Evolutionary conservation across 768 basidiomycete species (phyloP).

Genomic region (Panus rudis): DNA sequence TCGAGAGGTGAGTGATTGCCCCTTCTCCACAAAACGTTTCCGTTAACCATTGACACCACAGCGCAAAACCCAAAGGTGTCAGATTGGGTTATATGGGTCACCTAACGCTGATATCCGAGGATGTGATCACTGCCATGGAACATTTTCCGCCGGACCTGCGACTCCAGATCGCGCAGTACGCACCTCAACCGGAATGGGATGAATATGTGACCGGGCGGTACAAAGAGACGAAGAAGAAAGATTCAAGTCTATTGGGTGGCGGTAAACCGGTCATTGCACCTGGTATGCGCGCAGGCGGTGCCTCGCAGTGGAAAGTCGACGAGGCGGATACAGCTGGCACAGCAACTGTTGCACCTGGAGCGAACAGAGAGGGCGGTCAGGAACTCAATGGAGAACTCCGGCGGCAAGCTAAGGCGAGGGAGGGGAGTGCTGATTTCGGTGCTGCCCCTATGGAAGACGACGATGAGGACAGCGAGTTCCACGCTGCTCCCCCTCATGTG

Average conservation of each 20-base stretch:
- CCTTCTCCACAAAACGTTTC: too few relatives aligned
- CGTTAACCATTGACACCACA: too few relatives aligned
- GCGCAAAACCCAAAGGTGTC: slow-evolving; percentile 66
- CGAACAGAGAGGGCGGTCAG: slow-evolving; percentile 7
- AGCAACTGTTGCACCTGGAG: slow-evolving; percentile 12
- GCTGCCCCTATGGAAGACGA: slow-evolving; percentile 38
- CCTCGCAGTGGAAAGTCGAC: slow-evolving; percentile 65
- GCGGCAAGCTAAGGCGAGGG: slow-evolving; percentile 40
- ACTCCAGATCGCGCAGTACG: slow-evolving; percentile 52
- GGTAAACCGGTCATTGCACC: slow-evolving; percentile 62
- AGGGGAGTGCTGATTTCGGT: slow-evolving; percentile 63
- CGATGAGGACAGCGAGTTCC: slow-evolving; percentile 34
- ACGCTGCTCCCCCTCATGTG: slow-evolving; percentile 40
- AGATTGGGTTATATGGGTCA: slow-evolving; percentile 97
- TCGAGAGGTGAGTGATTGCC: slow-evolving; percentile 47
- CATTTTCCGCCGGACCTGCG: slow-evolving; percentile 80
- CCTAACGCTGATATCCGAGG: slow-evolving; percentile 89
- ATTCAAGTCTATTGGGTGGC: slow-evolving; percentile 76
- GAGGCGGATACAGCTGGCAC: slow-evolving; percentile 32
- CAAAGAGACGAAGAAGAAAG: slow-evolving; percentile 78
- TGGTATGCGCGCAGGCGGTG: slow-evolving; percentile 52
- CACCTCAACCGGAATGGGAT: slow-evolving; percentile 81
- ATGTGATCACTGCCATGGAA: slow-evolving; percentile 83
- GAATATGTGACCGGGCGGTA: slow-evolving; percentile 83
- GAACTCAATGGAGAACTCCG: slow-evolving; percentile 52